Conservation (phyloP, 73 alveolate genomes). For the Stentor roeselii region DNA sequence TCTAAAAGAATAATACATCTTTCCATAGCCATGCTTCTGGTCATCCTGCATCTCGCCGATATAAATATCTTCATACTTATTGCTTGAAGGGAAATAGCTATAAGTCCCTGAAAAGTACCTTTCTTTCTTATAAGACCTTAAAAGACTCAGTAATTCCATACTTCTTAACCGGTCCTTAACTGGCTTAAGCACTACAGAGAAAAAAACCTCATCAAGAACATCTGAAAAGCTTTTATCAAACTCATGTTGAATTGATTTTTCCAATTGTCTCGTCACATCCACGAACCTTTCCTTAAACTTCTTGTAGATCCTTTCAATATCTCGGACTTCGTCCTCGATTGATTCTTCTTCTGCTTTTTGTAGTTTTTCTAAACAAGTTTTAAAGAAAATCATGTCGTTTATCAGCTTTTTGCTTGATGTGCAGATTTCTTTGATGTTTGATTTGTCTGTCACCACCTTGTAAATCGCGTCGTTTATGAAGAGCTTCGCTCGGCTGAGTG, state of each 20-base stretch:
- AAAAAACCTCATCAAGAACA: not conserved
- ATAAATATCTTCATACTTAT: not conserved
- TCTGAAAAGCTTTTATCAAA: not conserved
- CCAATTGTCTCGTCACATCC: not conserved
- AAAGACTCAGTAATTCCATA: not conserved
- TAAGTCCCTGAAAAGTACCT: not conserved
- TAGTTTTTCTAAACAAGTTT: not conserved
- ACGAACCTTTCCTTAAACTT: not conserved
- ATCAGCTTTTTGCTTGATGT: not conserved
- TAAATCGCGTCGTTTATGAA: not conserved
- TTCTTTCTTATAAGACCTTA: no score
- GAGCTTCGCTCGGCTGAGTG: not conserved
- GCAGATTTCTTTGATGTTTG: not conserved
- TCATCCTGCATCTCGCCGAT: not conserved
- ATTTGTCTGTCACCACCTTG: not conserved
- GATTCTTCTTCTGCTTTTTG: not conserved
- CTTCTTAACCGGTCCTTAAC: not conserved
- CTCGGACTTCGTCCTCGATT: not conserved
- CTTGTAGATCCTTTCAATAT: not conserved
- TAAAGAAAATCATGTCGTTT: not conserved
- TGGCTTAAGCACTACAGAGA: not conserved
- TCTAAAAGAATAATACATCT: not conserved
- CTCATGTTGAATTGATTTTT: not conserved
- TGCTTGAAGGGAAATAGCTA: not conserved
- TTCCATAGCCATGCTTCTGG: slow-evolving; percentile 10